Evolutionary conservation across 1,284 basidiomycete species (phyloP).

Genomic region (Ceratobasidium papillatum): DNA sequence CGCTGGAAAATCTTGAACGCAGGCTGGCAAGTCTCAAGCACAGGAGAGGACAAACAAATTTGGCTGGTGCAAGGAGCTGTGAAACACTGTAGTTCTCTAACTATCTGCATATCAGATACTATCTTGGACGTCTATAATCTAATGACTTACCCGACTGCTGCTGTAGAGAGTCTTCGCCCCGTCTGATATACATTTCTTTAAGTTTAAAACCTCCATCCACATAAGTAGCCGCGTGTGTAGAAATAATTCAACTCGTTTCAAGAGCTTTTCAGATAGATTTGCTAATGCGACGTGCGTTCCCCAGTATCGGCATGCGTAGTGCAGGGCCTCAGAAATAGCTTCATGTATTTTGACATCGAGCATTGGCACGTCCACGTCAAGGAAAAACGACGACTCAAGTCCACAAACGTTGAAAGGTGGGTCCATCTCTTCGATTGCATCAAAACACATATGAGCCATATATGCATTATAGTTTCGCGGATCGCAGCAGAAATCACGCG

Average conservation of each 20-base stretch:
- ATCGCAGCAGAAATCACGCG: background rate
- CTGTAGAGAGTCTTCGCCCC: too few species aligned
- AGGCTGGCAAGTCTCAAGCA: too few species aligned
- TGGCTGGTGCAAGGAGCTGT: too few species aligned
- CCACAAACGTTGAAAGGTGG: background rate
- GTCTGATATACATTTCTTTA: background rate
- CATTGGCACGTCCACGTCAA: background rate
- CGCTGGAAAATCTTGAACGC: too few species aligned
- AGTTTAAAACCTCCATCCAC: constrained; percentile 12
- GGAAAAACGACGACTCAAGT: background rate
- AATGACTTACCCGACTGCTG: too few species aligned
- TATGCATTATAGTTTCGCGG: background rate
- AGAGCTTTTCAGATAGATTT: background rate
- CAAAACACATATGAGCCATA: background rate
- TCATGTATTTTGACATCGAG: background rate
- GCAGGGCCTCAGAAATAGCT: background rate
- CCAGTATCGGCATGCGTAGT: constrained; percentile 20
- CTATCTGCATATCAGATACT: too few species aligned
- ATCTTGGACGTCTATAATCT: too few species aligned
- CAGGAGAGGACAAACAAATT: too few species aligned
- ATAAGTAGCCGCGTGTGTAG: background rate
- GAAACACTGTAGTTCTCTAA: too few species aligned
- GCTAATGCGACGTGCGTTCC: background rate
- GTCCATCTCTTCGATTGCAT: background rate
- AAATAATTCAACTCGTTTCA: background rate